Conservation (phyloP, 2,329 filamentous ascomycete genomes). For the Microsporum ferrugineum region DNA sequence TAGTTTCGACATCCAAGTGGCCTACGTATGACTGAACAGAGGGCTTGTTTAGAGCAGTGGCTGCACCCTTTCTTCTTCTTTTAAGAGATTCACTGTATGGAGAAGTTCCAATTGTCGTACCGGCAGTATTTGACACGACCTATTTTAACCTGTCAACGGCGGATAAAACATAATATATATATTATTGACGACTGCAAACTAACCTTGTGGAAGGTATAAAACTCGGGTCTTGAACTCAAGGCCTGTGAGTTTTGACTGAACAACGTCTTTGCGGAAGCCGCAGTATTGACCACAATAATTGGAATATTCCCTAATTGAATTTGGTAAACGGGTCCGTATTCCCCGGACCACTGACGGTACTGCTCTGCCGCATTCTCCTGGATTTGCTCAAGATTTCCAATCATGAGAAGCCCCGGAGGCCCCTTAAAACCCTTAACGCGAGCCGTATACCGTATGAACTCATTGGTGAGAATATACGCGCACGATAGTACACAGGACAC, state of each 20-base stretch:
- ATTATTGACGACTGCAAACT: slow-evolving; percentile 6
- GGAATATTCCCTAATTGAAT: slow-evolving; percentile 48
- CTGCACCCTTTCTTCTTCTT: slow-evolving; percentile 52
- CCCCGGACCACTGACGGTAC: slow-evolving; percentile 44
- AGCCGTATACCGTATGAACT: slow-evolving; percentile 36
- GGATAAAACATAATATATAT: neutral
- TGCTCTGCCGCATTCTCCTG: slow-evolving; percentile 46
- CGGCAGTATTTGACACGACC: slow-evolving; percentile 53
- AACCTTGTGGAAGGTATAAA: slow-evolving; percentile 51
- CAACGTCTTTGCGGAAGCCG: slow-evolving; percentile 40
- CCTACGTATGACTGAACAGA: slow-evolving; percentile 52
- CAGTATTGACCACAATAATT: slow-evolving; percentile 46
- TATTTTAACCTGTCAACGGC: slow-evolving; percentile 18
- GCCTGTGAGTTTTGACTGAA: slow-evolving; percentile 45
- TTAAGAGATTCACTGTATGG: slow-evolving; percentile 56
- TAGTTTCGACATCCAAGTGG: slow-evolving; percentile 52
- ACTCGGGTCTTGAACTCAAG: slow-evolving; percentile 45
- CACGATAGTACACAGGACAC: slow-evolving; percentile 23
- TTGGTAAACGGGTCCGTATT: slow-evolving; percentile 44
- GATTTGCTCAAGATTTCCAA: slow-evolving; percentile 47
- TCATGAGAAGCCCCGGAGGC: slow-evolving; percentile 41
- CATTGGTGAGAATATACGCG: slow-evolving; percentile 40
- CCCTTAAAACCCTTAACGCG: slow-evolving; percentile 40
- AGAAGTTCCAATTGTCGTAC: slow-evolving; percentile 57
- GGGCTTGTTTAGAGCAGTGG: slow-evolving; percentile 53